phyloP scores from a whole-genome alignment of 164 flowering plant species.

The Nelumbo lutea region DNA sequence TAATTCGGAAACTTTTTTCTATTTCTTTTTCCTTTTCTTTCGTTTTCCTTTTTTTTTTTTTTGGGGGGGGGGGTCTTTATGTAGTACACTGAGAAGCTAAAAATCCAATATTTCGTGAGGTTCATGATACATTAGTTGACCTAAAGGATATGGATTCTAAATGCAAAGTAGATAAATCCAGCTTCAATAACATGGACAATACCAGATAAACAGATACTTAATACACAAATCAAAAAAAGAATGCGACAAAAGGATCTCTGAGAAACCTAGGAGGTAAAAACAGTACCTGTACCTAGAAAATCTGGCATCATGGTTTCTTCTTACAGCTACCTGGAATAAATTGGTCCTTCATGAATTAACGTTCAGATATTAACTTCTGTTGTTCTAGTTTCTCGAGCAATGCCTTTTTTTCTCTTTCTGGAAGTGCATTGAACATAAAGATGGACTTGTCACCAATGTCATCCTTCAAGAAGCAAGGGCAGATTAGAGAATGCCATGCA shows the following conservation, averaged over 20 bases:
- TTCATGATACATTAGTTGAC: no score
- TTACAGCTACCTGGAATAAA: background rate
- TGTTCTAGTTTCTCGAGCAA: slow-evolving; percentile 60
- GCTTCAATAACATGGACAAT: no score
- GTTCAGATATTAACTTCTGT: slow-evolving; percentile 21
- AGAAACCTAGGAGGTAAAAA: background rate
- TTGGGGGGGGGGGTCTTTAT: no score
- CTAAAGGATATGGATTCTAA: no score
- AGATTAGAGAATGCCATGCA: background rate
- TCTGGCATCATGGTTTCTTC: background rate
- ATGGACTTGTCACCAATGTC: slow-evolving; percentile 91
- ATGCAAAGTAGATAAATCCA: no score
- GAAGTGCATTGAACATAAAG: slow-evolving; percentile 70
- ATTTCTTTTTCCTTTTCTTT: no score
- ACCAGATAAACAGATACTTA: background rate
- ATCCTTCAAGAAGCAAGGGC: slow-evolving; percentile 43
- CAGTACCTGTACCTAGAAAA: background rate
- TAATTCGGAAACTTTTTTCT: no score
- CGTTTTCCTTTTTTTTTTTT: no score
- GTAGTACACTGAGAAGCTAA: no score
- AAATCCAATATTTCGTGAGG: no score
- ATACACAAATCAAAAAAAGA: background rate
- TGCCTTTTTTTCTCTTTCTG: slow-evolving; percentile 65
- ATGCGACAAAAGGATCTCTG: background rate
- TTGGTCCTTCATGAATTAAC: background rate